Evolutionary conservation across 192 early-diverging fungal species (phyloP), one percentile per base, ranked within the genome.

Genomic region (Radiomyces spectabilis): DNA sequence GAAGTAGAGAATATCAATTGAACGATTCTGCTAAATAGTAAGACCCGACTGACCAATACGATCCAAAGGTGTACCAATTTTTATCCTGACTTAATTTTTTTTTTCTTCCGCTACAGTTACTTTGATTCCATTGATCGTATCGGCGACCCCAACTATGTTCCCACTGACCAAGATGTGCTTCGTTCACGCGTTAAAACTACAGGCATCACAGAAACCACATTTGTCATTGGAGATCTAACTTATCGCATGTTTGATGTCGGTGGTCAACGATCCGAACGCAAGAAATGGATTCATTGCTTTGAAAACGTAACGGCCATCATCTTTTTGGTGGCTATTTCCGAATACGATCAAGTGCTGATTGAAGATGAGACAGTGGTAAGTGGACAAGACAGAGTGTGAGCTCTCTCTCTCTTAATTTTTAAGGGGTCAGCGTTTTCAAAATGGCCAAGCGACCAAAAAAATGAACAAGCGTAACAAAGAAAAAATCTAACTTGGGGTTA

Each of bases 201-300:
- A 4, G 92, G 92, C 53, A 97, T 97, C 66, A 95, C 86, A 22
- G 94, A 97, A 71, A 94, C 89, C 3, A 86, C 82, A 3, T 94
- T 97, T 71, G 63, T 81, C 25, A 88, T 97, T 49, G 92, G 89
- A 12, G 90, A 93, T 39, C 75, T 97, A 45, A 92, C 88, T 24
- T 97, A 94, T 73, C 78, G 87, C 51, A 91, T 97, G 87, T 89
- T 91, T 71, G 94, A 97, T 72, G 94, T 97, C 32, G 94, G 94
- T 55, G 94, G 94, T 18, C 94, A 97, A 76, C 85, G 94, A 46
- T 92, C 89, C 32, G 94, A 97, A 76, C 82, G 94, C 61, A 97
- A 97, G 60, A 97, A 97, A 74, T 95, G 94, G 94, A 93, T 94
- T 56, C 94, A 94, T 76, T 97, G 92, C 61, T 97, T 97, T 61